Conservation (phyloP, 2,329 filamentous ascomycete genomes). For the Penicillium sp. region DNA sequence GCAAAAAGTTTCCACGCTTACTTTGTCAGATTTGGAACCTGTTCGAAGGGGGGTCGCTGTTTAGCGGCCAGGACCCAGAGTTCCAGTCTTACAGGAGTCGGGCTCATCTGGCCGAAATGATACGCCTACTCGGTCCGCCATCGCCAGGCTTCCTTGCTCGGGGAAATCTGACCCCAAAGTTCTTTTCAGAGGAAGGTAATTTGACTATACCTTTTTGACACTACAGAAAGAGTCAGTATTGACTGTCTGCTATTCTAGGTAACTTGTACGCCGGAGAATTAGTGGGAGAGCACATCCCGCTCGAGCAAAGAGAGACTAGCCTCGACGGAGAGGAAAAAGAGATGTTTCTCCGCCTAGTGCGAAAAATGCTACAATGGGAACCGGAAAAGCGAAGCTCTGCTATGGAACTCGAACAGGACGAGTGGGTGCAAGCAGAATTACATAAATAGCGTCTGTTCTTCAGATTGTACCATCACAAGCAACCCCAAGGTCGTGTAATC, state of each 20-base stretch:
- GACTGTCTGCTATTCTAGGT: constrained; percentile 24
- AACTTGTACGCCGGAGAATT: constrained; percentile 22
- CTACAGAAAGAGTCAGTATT: constrained; percentile 5
- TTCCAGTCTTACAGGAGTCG: constrained; percentile 42
- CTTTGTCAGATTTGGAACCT: constrained; percentile 49
- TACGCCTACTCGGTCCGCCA: constrained; percentile 47
- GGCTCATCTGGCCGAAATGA: constrained; percentile 52
- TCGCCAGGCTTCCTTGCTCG: constrained; percentile 36
- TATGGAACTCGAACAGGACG: constrained; percentile 27
- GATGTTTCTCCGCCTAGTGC: constrained; percentile 32
- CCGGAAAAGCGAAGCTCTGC: constrained; percentile 31
- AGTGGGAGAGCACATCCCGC: constrained; percentile 24
- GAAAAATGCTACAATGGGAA: constrained; percentile 41
- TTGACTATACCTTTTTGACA: background rate
- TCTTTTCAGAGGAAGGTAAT: constrained; percentile 41
- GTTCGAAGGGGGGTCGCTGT: constrained; percentile 48
- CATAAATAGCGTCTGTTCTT: too few species aligned
- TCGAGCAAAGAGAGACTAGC: constrained; percentile 40
- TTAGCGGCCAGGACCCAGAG: constrained; percentile 43
- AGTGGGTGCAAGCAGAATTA: constrained; percentile 24
- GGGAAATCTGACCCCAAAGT: constrained; percentile 35
- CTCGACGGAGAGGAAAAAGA: constrained; percentile 33
- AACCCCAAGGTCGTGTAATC: too few species aligned
- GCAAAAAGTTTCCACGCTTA: background rate
- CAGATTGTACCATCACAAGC: too few species aligned